Evolutionary conservation across 106 monocot genomes (phyloP).

Genomic region (Allium sativum): DNA sequence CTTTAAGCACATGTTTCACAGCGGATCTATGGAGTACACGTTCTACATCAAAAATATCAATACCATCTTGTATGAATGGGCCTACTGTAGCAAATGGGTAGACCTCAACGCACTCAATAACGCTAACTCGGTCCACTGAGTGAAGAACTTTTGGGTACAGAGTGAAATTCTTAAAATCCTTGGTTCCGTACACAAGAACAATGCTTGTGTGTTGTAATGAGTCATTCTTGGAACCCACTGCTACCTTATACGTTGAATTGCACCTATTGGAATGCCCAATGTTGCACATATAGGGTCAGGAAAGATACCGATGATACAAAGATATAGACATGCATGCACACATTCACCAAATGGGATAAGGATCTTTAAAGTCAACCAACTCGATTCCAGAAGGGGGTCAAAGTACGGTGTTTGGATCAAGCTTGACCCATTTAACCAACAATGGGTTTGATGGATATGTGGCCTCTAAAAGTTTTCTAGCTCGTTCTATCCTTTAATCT

Average conservation of each 20-base stretch:
- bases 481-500: no score
- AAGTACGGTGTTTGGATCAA: slow-evolving; percentile 35
- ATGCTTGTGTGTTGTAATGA: slow-evolving; percentile 25
- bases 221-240: slow-evolving; percentile 16
- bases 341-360: slow-evolving; percentile 44
- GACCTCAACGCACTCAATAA: slow-evolving; percentile 95
- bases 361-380: slow-evolving; percentile 44
- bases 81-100: slow-evolving; percentile 43
- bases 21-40: slow-evolving; percentile 15
- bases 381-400: slow-evolving; percentile 18
- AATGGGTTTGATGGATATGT: slow-evolving; percentile 35
- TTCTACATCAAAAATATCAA: slow-evolving; percentile 38
- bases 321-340: no score
- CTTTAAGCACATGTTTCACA: slow-evolving; percentile 56
- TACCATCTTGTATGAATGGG: neutral
- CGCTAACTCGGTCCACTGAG: slow-evolving; percentile 46
- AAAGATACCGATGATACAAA: neutral
- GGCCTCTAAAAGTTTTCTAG: slow-evolving; percentile 10
- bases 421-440: slow-evolving; percentile 34
- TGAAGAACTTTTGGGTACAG: slow-evolving; percentile 39
- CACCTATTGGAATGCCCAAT: slow-evolving; percentile 4
- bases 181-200: slow-evolving; percentile 51
- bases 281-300: neutral
- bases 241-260: slow-evolving; percentile 16
- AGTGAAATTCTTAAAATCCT: slow-evolving; percentile 50